A percentile compares a stretch with the other conserved stretches of the same genome.
These are phyloP conservation scores for Ambrosiella xylebori DNA, from an alignment of 2,329 filamentous ascomycete species.

Conservation along the genomic window DNA sequence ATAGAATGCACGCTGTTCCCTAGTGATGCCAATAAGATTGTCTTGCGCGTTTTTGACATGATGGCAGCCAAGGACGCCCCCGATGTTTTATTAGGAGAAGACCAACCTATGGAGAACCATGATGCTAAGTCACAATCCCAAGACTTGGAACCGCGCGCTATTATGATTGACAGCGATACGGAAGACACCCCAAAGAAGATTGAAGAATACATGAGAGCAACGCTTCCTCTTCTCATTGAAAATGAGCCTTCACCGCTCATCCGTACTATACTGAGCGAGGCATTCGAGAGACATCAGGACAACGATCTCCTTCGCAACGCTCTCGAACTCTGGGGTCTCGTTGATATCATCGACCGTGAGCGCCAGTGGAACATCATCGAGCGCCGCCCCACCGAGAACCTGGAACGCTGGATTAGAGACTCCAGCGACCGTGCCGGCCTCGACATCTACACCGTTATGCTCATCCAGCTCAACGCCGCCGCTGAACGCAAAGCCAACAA, in stretches of 20 bases:
- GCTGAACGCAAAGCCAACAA: conserved; percentile 45
- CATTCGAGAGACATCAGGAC: conserved; percentile 17
- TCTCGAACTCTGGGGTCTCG: conserved; percentile 46
- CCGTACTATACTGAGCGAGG: conserved; percentile 38
- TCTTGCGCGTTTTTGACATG: conserved; percentile 17
- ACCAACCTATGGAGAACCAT: background rate
- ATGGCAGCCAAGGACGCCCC: conserved; percentile 19
- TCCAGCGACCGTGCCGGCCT: conserved; percentile 30
- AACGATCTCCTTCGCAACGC: conserved; percentile 37
- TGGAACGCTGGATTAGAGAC: conserved; percentile 32
- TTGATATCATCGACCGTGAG: conserved; percentile 48
- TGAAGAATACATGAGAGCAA: conserved; percentile 42
- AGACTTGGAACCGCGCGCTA: conserved; percentile 21
- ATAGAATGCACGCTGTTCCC: conserved; percentile 46
- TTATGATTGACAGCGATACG: conserved; percentile 44
- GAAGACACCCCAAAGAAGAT: conserved; percentile 43
- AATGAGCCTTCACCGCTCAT: conserved; percentile 44
- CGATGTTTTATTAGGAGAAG: conserved; percentile 15
- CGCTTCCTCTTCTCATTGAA: conserved; percentile 39
- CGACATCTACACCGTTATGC: conserved; percentile 43
- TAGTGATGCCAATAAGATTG: conserved; percentile 22
- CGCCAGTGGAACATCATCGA: conserved; percentile 41
- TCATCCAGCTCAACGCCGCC: conserved; percentile 46
- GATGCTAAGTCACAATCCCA: conserved; percentile 16
- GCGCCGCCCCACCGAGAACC: conserved; percentile 25